Evolutionary conservation across 345 rosid species (phyloP), one percentile per base, ranked within the genome.

Genomic region (Ricinus communis): DNA sequence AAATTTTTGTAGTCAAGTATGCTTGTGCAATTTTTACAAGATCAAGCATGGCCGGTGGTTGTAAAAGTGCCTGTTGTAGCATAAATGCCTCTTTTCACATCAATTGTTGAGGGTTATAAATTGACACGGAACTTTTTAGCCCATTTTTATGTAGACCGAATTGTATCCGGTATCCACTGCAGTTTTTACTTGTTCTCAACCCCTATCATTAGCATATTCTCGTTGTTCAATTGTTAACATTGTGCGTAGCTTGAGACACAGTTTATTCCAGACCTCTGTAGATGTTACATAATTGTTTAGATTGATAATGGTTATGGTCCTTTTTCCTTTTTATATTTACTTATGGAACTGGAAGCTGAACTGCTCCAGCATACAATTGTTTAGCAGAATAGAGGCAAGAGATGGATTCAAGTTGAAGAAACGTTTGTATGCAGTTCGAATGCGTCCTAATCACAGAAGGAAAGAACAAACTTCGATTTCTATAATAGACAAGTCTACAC

Each of bases 21-120:
- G 80, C 86, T 78, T 83, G 85, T 63, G 75, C 47, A 67, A 71
- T 59, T 84, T 82, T 82, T 80, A 66, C 77, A 62, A 71, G 78
- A 74, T 82, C 86, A 85, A 78, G 87, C 86, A 79, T 76, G 73
- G 74, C 78, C 64, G 67, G 28, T 55, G 63, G 74, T 52, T 80
- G 80, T 80, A 73, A 56, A 77, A 74, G 76, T 82, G 69, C 77
- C 74, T 75, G 73, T 57, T 83, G 82, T 82, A 82, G 80, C 60
- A 74, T 71, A 78, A 50, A 33, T 67, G 50, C 27, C 30, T 31
- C 13, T 19, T 65, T 76, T 56, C 16, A 38, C 65, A 61, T 77
- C 49, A 69, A 59, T 55, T 65, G 52, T 69, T 64, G 69, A 64
- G 62, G 30, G 62, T 63, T 62, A 62, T 65, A 53, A 38, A 13